Evolutionary conservation across 768 basidiomycete genomes (phyloP).

Genomic region (Termitomyces eurrhizus): DNA sequence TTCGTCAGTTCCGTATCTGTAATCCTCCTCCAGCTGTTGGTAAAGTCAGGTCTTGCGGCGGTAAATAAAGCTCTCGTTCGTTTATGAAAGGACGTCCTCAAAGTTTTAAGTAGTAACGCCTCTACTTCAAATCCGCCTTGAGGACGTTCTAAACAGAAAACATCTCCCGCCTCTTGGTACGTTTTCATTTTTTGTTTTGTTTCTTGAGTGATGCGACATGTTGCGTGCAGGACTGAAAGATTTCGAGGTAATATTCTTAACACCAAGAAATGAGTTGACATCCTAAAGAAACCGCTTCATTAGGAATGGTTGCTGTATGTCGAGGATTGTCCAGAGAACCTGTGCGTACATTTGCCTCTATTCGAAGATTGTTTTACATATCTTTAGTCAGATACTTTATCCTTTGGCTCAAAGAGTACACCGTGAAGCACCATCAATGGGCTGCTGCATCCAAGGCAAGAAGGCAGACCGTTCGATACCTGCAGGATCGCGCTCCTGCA

Average conservation of each 20-base stretch:
- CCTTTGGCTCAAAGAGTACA: conserved; percentile 81
- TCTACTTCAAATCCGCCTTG: conserved; percentile 60
- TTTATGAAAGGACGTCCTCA: conserved; percentile 3
- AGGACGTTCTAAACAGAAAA: conserved; percentile 71
- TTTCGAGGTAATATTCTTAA: conserved; percentile 43
- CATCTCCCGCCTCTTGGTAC: conserved; percentile 75
- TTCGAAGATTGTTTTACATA: conserved; percentile 4
- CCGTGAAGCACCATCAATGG: conserved; percentile 43
- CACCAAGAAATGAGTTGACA: background rate
- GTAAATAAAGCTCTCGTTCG: conserved; percentile 24
- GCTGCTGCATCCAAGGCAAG: conserved; percentile 31
- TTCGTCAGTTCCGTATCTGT: conserved; percentile 48
- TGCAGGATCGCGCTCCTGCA: conserved; percentile 32
- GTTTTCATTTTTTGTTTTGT: conserved; percentile 7
- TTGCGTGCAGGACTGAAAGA: conserved; percentile 56
- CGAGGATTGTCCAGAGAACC: conserved; percentile 70
- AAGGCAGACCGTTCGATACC: conserved; percentile 26
- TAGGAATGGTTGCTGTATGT: conserved; percentile 81
- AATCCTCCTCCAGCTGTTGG: conserved; percentile 66
- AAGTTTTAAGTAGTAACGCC: conserved; percentile 48
- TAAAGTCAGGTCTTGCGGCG: conserved; percentile 64
- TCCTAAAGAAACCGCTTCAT: conserved; percentile 6
- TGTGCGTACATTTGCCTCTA: conserved; percentile 36
- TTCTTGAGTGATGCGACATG: background rate
- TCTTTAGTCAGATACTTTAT: conserved; percentile 56